Conservation (phyloP, 106 monocot genomes). For the Allium sativum region DNA sequence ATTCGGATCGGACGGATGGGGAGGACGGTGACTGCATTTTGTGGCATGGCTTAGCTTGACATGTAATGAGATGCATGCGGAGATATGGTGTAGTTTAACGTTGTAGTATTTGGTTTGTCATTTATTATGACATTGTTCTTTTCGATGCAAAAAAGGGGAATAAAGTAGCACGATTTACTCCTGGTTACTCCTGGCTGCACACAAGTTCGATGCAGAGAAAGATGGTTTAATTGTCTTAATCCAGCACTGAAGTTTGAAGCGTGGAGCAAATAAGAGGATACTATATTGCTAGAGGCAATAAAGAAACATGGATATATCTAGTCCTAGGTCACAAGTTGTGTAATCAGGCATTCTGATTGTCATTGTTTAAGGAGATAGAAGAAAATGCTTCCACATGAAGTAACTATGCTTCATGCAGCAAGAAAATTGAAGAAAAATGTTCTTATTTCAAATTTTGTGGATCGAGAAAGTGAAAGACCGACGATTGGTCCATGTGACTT, state of each 20-base stretch:
- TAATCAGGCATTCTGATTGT: slow-evolving; percentile 77
- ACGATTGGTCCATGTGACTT: slow-evolving; percentile 80
- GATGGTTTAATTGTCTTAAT: slow-evolving; percentile 95
- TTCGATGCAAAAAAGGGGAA: slow-evolving; percentile 86
- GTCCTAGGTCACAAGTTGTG: slow-evolving; percentile 64
- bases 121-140: too few relatives aligned
- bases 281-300: slow-evolving; percentile 55
- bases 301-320: slow-evolving; percentile 50
- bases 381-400: slow-evolving; percentile 55
- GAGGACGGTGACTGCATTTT: too few relatives aligned
- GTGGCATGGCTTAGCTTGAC: too few relatives aligned
- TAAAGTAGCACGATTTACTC: slow-evolving; percentile 61
- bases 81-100: too few relatives aligned
- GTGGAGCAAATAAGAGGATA: slow-evolving; percentile 91
- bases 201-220: slow-evolving; percentile 80
- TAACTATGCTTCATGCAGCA: slow-evolving; percentile 36
- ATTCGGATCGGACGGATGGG: too few relatives aligned
- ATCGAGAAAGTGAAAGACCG: slow-evolving; percentile 67
- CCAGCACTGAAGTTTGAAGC: slow-evolving; percentile 56
- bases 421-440: slow-evolving; percentile 53
- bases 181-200: slow-evolving; percentile 90
- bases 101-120: too few relatives aligned
- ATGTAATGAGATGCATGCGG: too few relatives aligned
- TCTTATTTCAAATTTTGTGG: slow-evolving; percentile 90
- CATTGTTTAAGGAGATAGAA: slow-evolving; percentile 97